Percentiles rank a stretch among this genome's conserved stretches.
Evolutionary conservation across 2,329 filamentous ascomycete species (phyloP).

Genomic region (Paraphaeosphaeria sporulosa): DNA sequence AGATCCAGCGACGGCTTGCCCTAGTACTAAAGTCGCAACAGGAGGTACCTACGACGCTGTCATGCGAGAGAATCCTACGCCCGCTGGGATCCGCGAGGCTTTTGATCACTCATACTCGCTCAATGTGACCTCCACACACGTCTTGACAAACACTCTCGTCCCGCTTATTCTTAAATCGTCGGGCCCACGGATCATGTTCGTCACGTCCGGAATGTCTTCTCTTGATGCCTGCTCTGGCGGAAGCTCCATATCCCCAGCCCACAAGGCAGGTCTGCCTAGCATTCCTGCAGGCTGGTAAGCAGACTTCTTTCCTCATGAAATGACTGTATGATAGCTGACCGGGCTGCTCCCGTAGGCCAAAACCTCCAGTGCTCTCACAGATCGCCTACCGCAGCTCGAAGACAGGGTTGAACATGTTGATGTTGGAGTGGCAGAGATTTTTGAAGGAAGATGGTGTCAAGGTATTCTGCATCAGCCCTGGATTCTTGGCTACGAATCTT

Average conservation of each 20-base stretch:
- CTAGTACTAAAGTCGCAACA: conserved; percentile 19
- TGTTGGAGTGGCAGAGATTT: conserved; percentile 56
- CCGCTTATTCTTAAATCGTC: conserved; percentile 49
- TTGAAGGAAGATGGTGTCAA: conserved; percentile 57
- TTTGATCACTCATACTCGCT: conserved; percentile 48
- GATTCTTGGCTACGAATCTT: conserved; percentile 56
- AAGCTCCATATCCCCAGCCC: conserved; percentile 31
- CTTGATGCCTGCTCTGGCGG: conserved; percentile 42
- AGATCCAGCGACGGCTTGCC: background rate
- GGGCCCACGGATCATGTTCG: conserved; percentile 48
- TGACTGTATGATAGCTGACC: background rate
- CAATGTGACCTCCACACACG: conserved; percentile 50
- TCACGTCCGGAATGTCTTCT: conserved; percentile 52
- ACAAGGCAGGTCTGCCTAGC: conserved; percentile 34
- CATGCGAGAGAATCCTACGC: conserved; percentile 29
- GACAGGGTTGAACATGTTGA: conserved; percentile 59
- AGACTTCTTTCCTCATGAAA: background rate
- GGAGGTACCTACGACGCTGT: conserved; percentile 56
- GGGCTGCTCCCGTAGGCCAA: conserved; percentile 20
- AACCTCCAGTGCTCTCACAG: conserved; percentile 1
- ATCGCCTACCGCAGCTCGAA: conserved; percentile 54
- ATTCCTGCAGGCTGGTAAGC: conserved; percentile 6
- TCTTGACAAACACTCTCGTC: conserved; percentile 46
- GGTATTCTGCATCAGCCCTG: conserved; percentile 56
- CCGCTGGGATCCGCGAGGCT: conserved; percentile 44